Evolutionary conservation across 2,329 filamentous ascomycete genomes (phyloP).

Genomic region (Stagonosporopsis rhizophila): DNA sequence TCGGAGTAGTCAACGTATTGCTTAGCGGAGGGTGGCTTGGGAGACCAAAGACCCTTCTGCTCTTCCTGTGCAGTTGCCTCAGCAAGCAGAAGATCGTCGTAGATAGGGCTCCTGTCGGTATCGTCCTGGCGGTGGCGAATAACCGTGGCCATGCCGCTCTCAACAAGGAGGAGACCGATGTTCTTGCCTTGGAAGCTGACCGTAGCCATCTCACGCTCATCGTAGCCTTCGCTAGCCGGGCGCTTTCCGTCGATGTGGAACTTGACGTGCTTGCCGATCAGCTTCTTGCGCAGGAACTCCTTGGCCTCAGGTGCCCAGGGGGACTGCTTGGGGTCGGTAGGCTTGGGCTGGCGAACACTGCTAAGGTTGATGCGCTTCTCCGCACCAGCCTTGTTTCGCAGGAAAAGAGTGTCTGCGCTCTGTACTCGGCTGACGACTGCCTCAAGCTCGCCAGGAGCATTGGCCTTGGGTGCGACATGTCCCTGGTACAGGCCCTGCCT

Average conservation of each 20-base stretch:
- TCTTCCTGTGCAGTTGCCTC: constrained; percentile 84
- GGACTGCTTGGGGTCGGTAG: constrained; percentile 82
- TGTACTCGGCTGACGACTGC: constrained; percentile 85
- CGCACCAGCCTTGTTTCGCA: constrained; percentile 81
- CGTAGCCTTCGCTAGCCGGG: constrained; percentile 86
- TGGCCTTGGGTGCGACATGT: constrained; percentile 71
- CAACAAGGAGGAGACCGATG: constrained; percentile 82
- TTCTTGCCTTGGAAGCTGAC: constrained; percentile 86
- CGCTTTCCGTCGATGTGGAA: constrained; percentile 90
- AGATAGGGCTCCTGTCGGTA: constrained; percentile 90
- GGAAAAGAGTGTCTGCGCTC: constrained; percentile 85
- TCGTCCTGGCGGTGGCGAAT: constrained; percentile 96
- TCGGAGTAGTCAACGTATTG: constrained; percentile 91
- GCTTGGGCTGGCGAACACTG: constrained; percentile 92
- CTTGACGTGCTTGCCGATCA: constrained; percentile 95
- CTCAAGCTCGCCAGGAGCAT: constrained; percentile 70
- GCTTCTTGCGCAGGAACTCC: constrained; percentile 89
- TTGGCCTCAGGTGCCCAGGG: constrained; percentile 94
- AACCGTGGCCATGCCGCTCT: constrained; percentile 91
- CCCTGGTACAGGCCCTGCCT: constrained; percentile 83
- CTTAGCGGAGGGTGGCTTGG: constrained; percentile 83
- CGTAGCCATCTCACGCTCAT: constrained; percentile 93
- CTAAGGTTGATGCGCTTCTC: constrained; percentile 93
- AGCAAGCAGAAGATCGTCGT: constrained; percentile 83
- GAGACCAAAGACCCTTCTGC: constrained; percentile 93